Conservation (phyloP, 257 asterid species). For the Solanum neorickii region DNA sequence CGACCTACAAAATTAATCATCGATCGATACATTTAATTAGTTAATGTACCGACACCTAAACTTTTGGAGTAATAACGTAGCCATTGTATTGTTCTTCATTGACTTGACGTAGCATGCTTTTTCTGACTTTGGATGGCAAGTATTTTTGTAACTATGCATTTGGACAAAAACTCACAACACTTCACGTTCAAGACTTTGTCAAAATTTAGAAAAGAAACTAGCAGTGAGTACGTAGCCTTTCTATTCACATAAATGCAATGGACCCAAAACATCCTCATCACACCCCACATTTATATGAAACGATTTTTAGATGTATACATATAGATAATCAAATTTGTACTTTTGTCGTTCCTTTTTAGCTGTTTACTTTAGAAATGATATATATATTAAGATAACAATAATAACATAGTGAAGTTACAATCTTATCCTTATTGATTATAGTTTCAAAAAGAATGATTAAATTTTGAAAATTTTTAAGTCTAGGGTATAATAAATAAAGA, state of each 20-base stretch:
- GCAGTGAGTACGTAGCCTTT: background rate
- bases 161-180: background rate
- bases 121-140: background rate
- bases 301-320: accelerated
- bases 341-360: too few species aligned
- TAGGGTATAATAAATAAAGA: too few species aligned
- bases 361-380: too few species aligned
- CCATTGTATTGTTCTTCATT: background rate
- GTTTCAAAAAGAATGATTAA: too few species aligned
- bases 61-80: background rate
- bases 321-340: too few species aligned
- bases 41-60: background rate
- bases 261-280: background rate
- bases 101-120: background rate
- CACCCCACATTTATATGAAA: accelerated
- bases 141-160: background rate
- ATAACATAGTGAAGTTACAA: too few species aligned
- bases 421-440: too few species aligned
- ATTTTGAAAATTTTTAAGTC: too few species aligned
- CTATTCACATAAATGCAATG: background rate
- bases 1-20: background rate
- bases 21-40: background rate
- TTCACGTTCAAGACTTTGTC: background rate
- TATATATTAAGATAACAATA: too few species aligned
- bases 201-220: background rate